Evolutionary conservation across 2,329 filamentous ascomycete species (phyloP).

Genomic region (Cladorrhinum sp.): DNA sequence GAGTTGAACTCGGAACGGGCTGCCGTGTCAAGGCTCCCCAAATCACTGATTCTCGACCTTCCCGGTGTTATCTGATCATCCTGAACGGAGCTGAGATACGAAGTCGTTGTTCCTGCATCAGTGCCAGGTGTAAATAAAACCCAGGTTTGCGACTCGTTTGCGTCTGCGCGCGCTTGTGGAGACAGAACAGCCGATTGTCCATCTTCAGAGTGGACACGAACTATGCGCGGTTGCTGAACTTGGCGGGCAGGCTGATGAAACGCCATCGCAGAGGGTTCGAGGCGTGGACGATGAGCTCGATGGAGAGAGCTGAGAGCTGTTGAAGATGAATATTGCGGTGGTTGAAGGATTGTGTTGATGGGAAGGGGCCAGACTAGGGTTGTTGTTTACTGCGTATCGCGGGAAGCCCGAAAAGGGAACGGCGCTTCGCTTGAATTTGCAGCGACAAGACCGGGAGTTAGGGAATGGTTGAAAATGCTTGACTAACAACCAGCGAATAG

Average conservation of each 20-base stretch:
- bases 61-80: slow-evolving; percentile 63
- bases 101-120: slow-evolving; percentile 56
- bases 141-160: slow-evolving; percentile 87
- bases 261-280: slow-evolving; percentile 36
- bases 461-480: not conserved
- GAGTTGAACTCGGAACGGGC: slow-evolving; percentile 57
- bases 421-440: not conserved
- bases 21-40: slow-evolving; percentile 72
- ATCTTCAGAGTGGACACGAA: slow-evolving; percentile 38
- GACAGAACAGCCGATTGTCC: slow-evolving; percentile 37
- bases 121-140: slow-evolving; percentile 83
- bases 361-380: not conserved
- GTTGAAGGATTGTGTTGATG: not conserved
- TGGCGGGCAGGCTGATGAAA: slow-evolving; percentile 60
- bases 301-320: not conserved
- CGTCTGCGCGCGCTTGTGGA: slow-evolving; percentile 33
- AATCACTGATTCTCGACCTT: slow-evolving; percentile 72
- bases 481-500: slow-evolving; percentile 6
- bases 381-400: slow-evolving; percentile 8
- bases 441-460: slow-evolving; percentile 1
- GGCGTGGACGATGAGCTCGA: slow-evolving; percentile 26
- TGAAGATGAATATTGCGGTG: not conserved
- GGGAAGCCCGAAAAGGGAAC: slow-evolving; percentile 5
- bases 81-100: slow-evolving; percentile 67
- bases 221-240: slow-evolving; percentile 45